Conservation (phyloP, 169 alveolate genomes). For the Plasmodium ovale region DNA sequence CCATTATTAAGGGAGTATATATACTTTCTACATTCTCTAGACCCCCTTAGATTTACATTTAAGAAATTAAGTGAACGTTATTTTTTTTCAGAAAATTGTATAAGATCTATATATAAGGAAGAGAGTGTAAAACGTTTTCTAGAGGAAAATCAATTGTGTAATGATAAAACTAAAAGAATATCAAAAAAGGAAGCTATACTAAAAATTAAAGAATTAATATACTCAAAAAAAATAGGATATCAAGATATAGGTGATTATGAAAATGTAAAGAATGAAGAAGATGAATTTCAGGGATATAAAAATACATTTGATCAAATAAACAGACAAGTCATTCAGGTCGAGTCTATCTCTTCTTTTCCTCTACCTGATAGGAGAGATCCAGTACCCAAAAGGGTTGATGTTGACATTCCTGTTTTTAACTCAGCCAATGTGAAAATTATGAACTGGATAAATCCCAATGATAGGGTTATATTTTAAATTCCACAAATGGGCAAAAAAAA, state of each 20-base stretch:
- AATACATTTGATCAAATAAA: conserved; percentile 84
- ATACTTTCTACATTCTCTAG: conserved; percentile 86
- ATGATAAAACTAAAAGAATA: conserved; percentile 75
- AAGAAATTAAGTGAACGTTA: conserved; percentile 86
- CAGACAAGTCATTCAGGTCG: conserved; percentile 85
- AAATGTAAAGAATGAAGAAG: conserved; percentile 81
- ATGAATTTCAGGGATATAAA: conserved; percentile 70
- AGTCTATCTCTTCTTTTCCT: conserved; percentile 83
- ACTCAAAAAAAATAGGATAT: conserved; percentile 79
- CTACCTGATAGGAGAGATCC: conserved; percentile 87
- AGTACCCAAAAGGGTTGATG: conserved; percentile 91
- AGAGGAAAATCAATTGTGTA: conserved; percentile 56
- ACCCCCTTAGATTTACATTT: conserved; percentile 88
- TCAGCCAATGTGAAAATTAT: conserved; percentile 86
- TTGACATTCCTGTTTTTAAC: conserved; percentile 88
- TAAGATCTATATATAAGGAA: conserved; percentile 43
- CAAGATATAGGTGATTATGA: conserved; percentile 81
- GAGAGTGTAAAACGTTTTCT: conserved; percentile 68
- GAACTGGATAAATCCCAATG: conserved; percentile 92
- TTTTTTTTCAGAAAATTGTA: conserved; percentile 60
- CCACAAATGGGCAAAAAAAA: not conserved
- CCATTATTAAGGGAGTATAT: conserved; percentile 89
- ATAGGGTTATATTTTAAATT: conserved; percentile 84
- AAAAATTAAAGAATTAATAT: conserved; percentile 52
- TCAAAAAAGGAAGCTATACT: conserved; percentile 62